A percentile compares a stretch with the other conserved stretches of the same genome.
phyloP scores from a whole-genome alignment of 2,329 filamentous ascomycete species.

The Hypomyces perniciosus region DNA sequence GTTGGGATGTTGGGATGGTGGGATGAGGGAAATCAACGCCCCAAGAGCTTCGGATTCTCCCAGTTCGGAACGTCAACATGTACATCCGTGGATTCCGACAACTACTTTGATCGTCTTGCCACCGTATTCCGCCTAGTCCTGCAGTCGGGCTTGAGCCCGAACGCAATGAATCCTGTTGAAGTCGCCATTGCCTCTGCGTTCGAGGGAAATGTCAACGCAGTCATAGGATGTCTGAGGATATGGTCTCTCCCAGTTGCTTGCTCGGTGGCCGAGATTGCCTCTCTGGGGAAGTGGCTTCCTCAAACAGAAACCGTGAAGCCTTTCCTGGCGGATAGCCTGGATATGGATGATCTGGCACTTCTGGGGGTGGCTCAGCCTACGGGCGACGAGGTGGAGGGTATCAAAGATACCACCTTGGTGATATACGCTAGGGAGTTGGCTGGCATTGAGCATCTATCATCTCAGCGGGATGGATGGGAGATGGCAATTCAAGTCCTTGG shows the following conservation, averaged over 20 bases:
- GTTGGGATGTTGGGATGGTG: constrained; percentile 85
- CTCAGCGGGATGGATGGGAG: constrained; percentile 73
- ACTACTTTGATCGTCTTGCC: constrained; percentile 69
- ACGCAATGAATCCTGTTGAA: constrained; percentile 69
- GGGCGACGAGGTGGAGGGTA: constrained; percentile 55
- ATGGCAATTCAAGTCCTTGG: constrained; percentile 77
- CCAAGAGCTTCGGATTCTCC: constrained; percentile 35
- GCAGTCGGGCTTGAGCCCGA: constrained; percentile 67
- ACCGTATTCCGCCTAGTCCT: constrained; percentile 65
- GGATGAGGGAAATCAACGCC: constrained; percentile 64
- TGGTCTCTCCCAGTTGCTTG: constrained; percentile 79
- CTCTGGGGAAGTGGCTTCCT: constrained; percentile 77
- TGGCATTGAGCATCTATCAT: constrained; percentile 44
- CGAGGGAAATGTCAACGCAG: constrained; percentile 73
- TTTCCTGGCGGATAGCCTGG: constrained; percentile 59
- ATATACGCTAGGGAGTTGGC: constrained; percentile 67
- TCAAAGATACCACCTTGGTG: constrained; percentile 73
- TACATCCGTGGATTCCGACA: constrained; percentile 50
- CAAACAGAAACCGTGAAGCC: constrained; percentile 32
- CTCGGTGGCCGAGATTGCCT: constrained; percentile 76
- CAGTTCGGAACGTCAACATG: constrained; percentile 29
- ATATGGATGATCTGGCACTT: constrained; percentile 79
- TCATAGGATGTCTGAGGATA: constrained; percentile 64
- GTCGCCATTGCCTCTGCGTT: constrained; percentile 76
- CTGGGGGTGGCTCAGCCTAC: constrained; percentile 60